Percentiles rank a stretch among this genome's conserved stretches.
These are phyloP conservation scores for Flaveria ramosissima DNA, from an alignment of 129 eudicot species.

Conservation along the genomic window DNA sequence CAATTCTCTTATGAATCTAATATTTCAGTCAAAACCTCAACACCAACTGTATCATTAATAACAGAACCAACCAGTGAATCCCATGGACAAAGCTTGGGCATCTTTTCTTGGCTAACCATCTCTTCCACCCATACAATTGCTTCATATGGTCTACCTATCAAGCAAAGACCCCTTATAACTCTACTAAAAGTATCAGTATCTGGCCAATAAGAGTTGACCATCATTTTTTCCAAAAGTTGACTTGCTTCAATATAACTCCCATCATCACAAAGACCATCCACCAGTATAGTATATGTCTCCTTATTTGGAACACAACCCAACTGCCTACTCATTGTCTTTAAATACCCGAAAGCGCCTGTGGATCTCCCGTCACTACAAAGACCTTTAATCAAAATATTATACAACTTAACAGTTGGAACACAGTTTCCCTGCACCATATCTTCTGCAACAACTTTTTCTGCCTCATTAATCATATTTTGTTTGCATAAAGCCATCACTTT, in stretches of 20 bases:
- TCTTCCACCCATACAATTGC: conserved; percentile 89
- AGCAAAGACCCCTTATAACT: conserved; percentile 72
- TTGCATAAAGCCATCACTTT: conserved; percentile 68
- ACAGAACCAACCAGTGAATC: conserved; percentile 53
- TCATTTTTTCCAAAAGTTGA: conserved; percentile 70
- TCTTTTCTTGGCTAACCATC: conserved; percentile 73
- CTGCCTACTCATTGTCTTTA: conserved; percentile 58
- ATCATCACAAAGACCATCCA: conserved; percentile 68
- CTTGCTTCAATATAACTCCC: conserved; percentile 73
- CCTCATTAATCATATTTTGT: conserved; percentile 51
- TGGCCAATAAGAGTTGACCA: conserved; percentile 58
- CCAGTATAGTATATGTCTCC: conserved; percentile 59
- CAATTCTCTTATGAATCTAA: conserved; percentile 24
- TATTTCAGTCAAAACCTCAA: conserved; percentile 24
- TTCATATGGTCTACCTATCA: conserved; percentile 53
- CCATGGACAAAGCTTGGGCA: conserved; percentile 54
- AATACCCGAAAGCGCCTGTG: conserved; percentile 45
- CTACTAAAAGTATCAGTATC: conserved; percentile 36
- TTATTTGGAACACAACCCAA: conserved; percentile 62
- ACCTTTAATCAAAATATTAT: conserved; percentile 63
- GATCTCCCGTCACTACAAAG: conserved; percentile 54
- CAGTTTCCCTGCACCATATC: conserved; percentile 68
- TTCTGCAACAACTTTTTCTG: conserved; percentile 52
- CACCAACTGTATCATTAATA: conserved; percentile 29
- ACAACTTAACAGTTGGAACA: conserved; percentile 62